A percentile compares a stretch with the other conserved stretches of the same genome.
Conservation (phyloP, 805 yeast species). For the Zygosaccharomyces kombuchaensis region DNA sequence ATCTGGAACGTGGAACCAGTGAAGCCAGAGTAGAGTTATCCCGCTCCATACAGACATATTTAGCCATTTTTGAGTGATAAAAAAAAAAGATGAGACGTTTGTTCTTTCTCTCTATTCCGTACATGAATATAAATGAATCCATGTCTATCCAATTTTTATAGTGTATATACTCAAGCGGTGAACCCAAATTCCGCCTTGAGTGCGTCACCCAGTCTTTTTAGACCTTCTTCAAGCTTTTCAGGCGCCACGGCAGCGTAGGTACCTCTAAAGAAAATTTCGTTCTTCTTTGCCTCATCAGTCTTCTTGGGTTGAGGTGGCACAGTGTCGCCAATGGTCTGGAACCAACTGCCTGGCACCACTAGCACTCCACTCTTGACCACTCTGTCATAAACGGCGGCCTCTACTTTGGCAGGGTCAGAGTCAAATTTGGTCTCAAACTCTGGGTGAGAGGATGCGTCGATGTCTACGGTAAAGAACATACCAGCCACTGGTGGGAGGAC, state of each 20-base stretch:
- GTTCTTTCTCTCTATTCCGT: neutral
- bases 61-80: neutral
- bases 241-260: slow-evolving; percentile 83
- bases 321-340: slow-evolving; percentile 53
- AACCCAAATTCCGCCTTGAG: slow-evolving; percentile 48
- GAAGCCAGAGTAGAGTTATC: slow-evolving; percentile 14
- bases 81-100: neutral
- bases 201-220: slow-evolving; percentile 66
- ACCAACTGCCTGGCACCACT: slow-evolving; percentile 84
- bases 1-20: slow-evolving; percentile 90
- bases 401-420: slow-evolving; percentile 60
- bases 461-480: slow-evolving; percentile 72
- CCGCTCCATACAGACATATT: neutral
- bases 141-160: neutral
- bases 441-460: slow-evolving; percentile 81
- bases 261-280: slow-evolving; percentile 71
- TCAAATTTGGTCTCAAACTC: slow-evolving; percentile 53
- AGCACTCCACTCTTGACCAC: slow-evolving; percentile 58
- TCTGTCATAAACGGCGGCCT: slow-evolving; percentile 56
- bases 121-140: neutral
- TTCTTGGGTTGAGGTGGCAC: slow-evolving; percentile 53
- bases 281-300: slow-evolving; percentile 39
- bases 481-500: slow-evolving; percentile 72
- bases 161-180: slow-evolving; percentile 3
- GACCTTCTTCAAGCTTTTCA: slow-evolving; percentile 55